Evolutionary conservation across 2,329 filamentous ascomycete species (phyloP).

Genomic region (Colletotrichum cereale): DNA sequence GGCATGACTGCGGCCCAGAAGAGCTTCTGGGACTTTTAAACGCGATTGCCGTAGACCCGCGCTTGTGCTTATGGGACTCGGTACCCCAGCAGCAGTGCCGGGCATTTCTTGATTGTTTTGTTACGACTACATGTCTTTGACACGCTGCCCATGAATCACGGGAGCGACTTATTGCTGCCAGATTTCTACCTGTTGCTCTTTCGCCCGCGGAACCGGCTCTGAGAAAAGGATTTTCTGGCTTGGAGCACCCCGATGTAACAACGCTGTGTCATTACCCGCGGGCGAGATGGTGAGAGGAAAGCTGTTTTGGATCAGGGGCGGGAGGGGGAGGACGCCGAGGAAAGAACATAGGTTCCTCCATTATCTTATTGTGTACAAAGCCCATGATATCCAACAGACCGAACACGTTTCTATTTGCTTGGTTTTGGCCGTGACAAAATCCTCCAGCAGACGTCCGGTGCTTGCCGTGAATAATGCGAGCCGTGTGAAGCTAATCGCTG

Average conservation of each 20-base stretch:
- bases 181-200: constrained; percentile 33
- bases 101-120: constrained; percentile 37
- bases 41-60: constrained; percentile 5
- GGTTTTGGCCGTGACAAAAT: background rate
- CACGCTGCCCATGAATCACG: constrained; percentile 52
- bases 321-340: background rate
- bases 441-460: background rate
- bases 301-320: constrained; percentile 26
- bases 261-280: constrained; percentile 10
- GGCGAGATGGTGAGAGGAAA: constrained; percentile 1
- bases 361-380: constrained; percentile 32
- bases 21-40: constrained; percentile 64
- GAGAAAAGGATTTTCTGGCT: background rate
- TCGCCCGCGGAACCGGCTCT: background rate
- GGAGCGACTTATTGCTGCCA: constrained; percentile 39
- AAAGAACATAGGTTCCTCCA: constrained; percentile 22
- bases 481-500: background rate
- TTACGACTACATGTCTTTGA: constrained; percentile 47
- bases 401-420: constrained; percentile 20
- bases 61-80: constrained; percentile 17
- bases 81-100: background rate
- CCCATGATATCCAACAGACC: constrained; percentile 40
- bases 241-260: constrained; percentile 17
- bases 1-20: constrained; percentile 48
- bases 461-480: too few species aligned